Evolutionary conservation across 768 basidiomycete species (phyloP).

Genomic region (Candolleomyces aberdarensis): DNA sequence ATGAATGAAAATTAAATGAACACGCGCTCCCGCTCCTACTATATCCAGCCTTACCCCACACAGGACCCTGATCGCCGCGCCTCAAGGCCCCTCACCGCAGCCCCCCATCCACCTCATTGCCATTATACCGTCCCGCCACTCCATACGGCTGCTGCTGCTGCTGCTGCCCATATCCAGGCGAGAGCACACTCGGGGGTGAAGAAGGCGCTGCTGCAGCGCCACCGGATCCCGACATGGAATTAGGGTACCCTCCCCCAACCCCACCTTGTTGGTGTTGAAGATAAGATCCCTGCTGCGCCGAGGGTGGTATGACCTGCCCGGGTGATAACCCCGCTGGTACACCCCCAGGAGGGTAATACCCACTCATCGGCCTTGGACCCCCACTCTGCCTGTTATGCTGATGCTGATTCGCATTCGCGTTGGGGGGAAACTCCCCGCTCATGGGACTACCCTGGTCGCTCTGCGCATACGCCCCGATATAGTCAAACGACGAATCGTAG

Average conservation of each 20-base stretch:
- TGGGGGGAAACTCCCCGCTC: conserved; percentile 14
- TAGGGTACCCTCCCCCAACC: no score
- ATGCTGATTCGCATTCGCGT: conserved; percentile 9
- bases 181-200: background rate
- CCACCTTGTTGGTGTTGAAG: background rate
- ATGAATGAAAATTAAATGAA: background rate
- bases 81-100: conserved; percentile 4
- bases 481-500: conserved; percentile 50
- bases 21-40: no score
- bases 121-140: conserved; percentile 8
- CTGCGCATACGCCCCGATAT: conserved; percentile 53
- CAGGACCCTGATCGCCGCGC: no score
- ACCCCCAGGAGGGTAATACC: background rate
- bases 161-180: conserved; percentile 3
- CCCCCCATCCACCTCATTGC: conserved; percentile 12
- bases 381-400: conserved; percentile 1
- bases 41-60: no score
- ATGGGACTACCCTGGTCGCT: conserved; percentile 17
- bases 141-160: no score
- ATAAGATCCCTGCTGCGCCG: background rate
- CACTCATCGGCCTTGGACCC: conserved; percentile 14
- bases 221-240: background rate
- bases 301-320: no score
- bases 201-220: background rate
- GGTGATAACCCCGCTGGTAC: background rate